phyloP scores from a whole-genome alignment of 768 basidiomycete genomes.

The Kwoniella heveanensis region DNA sequence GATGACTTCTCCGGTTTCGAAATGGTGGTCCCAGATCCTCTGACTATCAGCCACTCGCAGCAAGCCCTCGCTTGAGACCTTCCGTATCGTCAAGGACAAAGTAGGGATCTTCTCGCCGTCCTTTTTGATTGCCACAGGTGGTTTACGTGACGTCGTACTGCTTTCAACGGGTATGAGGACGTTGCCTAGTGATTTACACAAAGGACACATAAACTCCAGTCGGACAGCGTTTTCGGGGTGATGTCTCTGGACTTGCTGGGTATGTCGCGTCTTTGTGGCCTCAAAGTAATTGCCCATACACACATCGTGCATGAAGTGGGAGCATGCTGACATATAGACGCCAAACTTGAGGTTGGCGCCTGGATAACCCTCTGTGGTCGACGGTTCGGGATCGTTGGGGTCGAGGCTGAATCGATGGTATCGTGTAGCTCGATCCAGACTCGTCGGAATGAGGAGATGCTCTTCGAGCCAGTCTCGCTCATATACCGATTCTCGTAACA shows the following conservation, averaged over 20 bases:
- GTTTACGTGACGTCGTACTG: slow-evolving; percentile 46
- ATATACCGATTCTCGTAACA: slow-evolving; percentile 74
- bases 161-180: slow-evolving; percentile 76
- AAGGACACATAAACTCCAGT: slow-evolving; percentile 91
- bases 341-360: slow-evolving; percentile 73
- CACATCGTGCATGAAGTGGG: slow-evolving; percentile 93
- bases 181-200: slow-evolving; percentile 96
- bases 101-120: slow-evolving; percentile 57
- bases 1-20: slow-evolving; percentile 54
- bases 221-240: slow-evolving; percentile 93
- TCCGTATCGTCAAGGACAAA: slow-evolving; percentile 87
- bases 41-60: slow-evolving; percentile 60
- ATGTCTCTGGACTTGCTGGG: slow-evolving; percentile 82
- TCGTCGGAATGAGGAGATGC: slow-evolving; percentile 65
- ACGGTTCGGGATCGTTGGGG: slow-evolving; percentile 32
- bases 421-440: slow-evolving; percentile 64
- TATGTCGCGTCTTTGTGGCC: slow-evolving; percentile 83
- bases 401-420: slow-evolving; percentile 35
- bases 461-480: slow-evolving; percentile 67
- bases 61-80: slow-evolving; percentile 83
- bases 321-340: slow-evolving; percentile 82
- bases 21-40: slow-evolving; percentile 54
- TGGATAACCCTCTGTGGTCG: slow-evolving; percentile 51
- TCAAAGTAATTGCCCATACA: slow-evolving; percentile 89
- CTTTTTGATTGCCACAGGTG: slow-evolving; percentile 39